Evolutionary conservation across 108 stramenopile species (phyloP), one percentile per base, ranked within the genome.

Genomic region (Schizochytrium sp.): DNA sequence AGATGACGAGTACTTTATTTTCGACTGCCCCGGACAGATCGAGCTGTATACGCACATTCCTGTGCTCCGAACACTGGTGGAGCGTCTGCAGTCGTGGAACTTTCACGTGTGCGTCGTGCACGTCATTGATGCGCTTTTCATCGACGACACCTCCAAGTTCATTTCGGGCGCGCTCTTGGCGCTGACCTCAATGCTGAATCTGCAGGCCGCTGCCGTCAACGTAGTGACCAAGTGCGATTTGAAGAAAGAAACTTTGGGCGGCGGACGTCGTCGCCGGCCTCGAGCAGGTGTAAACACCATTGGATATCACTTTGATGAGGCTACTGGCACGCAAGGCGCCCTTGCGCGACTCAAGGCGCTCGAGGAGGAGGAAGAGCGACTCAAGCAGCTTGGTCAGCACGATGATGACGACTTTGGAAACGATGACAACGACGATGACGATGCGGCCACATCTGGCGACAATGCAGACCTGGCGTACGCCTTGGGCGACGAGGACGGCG

Each of bases 21-120:
- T 99, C 29, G 99, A 99, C 93, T 99, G 99, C 93, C 98, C 99
- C 6, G 99, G 99, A 4, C 98, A 99, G 92, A 92, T 99, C 44
- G 96, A 97, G 90, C 91, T 99, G 60, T 97, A 97, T 90, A 97
- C 97, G 5, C 99, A 99, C 88, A 93, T 99, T n/a, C 98, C 98
- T 4, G 93, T 99, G 16, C 98, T 99, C 98, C 91, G 95, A 87
- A 91, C 93, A 45, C 89, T 99, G 18, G 93, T 97, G 59, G 94
- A 96, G 92, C 91, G 94, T 53, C 91, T 97, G 94, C 91, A 95
- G 72, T 89, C 90, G 58, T 96, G 95, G 97, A 97, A 96, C 69
- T 97, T 96, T 89, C 92, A 89, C 48, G 96, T 98, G 92, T 96
- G 95, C 23, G 94, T 94, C 2, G 97, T 98, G 55, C 98, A 98